Conservation (phyloP, 352 stramenopile genomes). For the Thraustochytrium sp. region DNA sequence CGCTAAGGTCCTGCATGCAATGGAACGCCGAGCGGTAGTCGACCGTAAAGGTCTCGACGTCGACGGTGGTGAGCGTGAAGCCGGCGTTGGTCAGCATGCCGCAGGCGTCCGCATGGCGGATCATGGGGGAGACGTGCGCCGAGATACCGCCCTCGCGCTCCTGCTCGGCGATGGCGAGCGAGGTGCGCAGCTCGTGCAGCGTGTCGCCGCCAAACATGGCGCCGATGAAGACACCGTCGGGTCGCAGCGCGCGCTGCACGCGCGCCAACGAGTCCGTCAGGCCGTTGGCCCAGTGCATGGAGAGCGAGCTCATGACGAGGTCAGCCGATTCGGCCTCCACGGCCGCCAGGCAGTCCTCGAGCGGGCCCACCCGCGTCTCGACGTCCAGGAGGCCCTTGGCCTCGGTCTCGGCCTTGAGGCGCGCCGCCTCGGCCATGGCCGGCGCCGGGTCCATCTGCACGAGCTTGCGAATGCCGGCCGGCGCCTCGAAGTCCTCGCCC, state of each 20-base stretch:
- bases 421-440: not conserved
- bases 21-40: slow-evolving; percentile 88
- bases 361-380: not conserved
- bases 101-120: slow-evolving; percentile 88
- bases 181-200: slow-evolving; percentile 82
- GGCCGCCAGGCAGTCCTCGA: not conserved
- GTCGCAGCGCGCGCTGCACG: slow-evolving; percentile 80
- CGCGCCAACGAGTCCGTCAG: slow-evolving; percentile 45
- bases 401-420: not conserved
- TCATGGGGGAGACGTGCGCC: slow-evolving; percentile 88
- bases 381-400: not conserved
- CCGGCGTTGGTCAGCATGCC: slow-evolving; percentile 79
- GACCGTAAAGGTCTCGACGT: slow-evolving; percentile 90
- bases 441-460: not conserved
- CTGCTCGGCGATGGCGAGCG: slow-evolving; percentile 87
- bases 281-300: slow-evolving; percentile 93
- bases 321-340: slow-evolving; percentile 76
- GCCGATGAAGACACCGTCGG: slow-evolving; percentile 91
- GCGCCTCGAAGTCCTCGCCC: not conserved
- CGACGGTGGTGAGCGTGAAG: slow-evolving; percentile 90
- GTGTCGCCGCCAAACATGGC: slow-evolving; percentile 89
- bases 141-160: slow-evolving; percentile 88
- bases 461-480: not conserved
- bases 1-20: slow-evolving; percentile 88
- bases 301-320: slow-evolving; percentile 85